Evolutionary conservation across 805 yeast genomes (phyloP).

Genomic region (Pichia thaimueangensis): DNA sequence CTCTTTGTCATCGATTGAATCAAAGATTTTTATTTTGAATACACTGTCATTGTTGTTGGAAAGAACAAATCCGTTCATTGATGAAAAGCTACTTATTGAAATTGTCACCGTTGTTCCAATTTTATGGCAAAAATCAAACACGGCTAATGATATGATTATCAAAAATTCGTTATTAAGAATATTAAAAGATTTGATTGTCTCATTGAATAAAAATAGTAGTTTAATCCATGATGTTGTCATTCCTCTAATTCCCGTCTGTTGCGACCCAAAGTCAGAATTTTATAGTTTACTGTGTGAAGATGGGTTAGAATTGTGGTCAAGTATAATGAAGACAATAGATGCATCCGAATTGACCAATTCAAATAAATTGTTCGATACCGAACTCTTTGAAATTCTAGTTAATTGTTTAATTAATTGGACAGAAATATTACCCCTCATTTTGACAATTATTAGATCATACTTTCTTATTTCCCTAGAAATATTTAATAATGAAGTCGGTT

Average conservation of each 20-base stretch:
- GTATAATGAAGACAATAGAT: constrained; percentile 59
- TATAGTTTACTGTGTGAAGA: constrained; percentile 69
- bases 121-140: constrained; percentile 62
- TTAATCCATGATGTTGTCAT: constrained; percentile 48
- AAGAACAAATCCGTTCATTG: constrained; percentile 58
- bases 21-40: constrained; percentile 67
- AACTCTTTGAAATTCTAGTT: constrained; percentile 42
- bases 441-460: constrained; percentile 60
- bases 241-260: constrained; percentile 56
- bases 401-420: constrained; percentile 64
- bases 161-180: constrained; percentile 50
- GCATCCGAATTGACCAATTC: constrained; percentile 23
- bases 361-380: constrained; percentile 34
- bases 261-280: constrained; percentile 53
- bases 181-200: constrained; percentile 47
- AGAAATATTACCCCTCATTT: constrained; percentile 59
- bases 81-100: constrained; percentile 42
- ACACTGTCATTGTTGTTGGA: constrained; percentile 58
- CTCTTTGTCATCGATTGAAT: constrained; percentile 56
- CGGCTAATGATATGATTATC: constrained; percentile 38
- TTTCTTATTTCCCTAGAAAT: constrained; percentile 41
- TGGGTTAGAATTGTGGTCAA: constrained; percentile 80
- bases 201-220: constrained; percentile 49
- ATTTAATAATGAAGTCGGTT: constrained; percentile 33
- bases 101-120: constrained; percentile 55